A percentile compares a stretch with the other conserved stretches of the same genome.
Evolutionary conservation across 805 yeast species (phyloP).

Genomic region (Saccharomyces jurei): DNA sequence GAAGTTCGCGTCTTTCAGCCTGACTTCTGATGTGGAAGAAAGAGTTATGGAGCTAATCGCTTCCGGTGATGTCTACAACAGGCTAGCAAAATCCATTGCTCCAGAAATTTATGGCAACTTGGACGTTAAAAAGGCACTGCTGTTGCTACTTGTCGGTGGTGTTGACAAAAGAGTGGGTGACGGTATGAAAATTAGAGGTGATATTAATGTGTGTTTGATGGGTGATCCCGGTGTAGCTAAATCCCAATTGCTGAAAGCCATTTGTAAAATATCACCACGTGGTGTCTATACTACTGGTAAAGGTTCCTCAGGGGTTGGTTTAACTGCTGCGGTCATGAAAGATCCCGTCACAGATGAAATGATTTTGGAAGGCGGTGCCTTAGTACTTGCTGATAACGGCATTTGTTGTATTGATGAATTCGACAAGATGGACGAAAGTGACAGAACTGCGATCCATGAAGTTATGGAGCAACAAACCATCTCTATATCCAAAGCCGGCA

Average conservation of each 20-base stretch:
- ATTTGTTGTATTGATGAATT: constrained; percentile 98
- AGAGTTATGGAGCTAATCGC: constrained; percentile 48
- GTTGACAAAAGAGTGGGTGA: constrained; percentile 91
- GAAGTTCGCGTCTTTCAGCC: constrained; percentile 60
- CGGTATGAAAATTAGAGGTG: constrained; percentile 96
- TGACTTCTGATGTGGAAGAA: constrained; percentile 47
- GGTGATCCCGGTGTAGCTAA: constrained; percentile 99
- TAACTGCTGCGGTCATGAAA: constrained; percentile 97
- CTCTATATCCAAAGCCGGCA: constrained; percentile 95
- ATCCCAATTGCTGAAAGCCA: constrained; percentile 87
- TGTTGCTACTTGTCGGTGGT: constrained; percentile 85
- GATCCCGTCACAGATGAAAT: constrained; percentile 99
- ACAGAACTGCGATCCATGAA: constrained; percentile 96
- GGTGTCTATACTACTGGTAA: constrained; percentile 97
- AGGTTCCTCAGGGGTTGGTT: constrained; percentile 97
- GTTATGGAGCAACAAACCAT: constrained; percentile 99
- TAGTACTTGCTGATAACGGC: constrained; percentile 94
- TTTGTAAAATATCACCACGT: constrained; percentile 88
- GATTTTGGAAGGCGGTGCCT: constrained; percentile 97
- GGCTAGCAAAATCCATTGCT: constrained; percentile 82
- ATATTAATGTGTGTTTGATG: constrained; percentile 90
- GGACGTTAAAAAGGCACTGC: constrained; percentile 86
- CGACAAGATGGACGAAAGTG: constrained; percentile 96
- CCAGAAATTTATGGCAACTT: constrained; percentile 94
- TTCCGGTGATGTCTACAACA: constrained; percentile 67